Conservation (phyloP, 768 basidiomycete genomes). For the Pluteus cervinus region DNA sequence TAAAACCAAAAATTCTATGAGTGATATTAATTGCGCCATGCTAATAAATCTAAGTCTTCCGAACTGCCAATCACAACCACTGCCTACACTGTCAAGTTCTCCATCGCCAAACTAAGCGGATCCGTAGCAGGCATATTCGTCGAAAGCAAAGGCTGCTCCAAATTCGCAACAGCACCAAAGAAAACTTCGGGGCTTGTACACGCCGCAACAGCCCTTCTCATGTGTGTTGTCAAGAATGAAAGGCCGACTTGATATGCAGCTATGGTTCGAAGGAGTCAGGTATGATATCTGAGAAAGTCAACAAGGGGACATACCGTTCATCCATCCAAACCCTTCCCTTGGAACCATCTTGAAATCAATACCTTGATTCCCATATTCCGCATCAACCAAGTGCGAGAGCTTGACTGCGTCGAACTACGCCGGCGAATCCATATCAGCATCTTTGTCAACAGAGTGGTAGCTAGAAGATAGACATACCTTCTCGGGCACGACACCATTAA, state of each 20-base stretch:
- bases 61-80: too few relatives aligned
- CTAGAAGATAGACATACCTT: slow-evolving; percentile 48
- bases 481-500: slow-evolving; percentile 97
- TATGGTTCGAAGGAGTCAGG: slow-evolving; percentile 21
- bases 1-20: too few relatives aligned
- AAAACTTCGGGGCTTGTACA: slow-evolving; percentile 92
- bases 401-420: slow-evolving; percentile 96
- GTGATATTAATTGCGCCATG: too few relatives aligned
- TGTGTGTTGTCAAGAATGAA: slow-evolving; percentile 86
- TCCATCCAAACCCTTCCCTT: slow-evolving; percentile 98
- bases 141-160: slow-evolving; percentile 1
- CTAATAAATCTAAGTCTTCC: too few relatives aligned
- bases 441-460: not conserved
- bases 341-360: slow-evolving; percentile 98
- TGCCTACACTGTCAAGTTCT: slow-evolving; percentile 40
- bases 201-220: slow-evolving; percentile 92
- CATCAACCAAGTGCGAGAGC: slow-evolving; percentile 92
- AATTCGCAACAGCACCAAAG: slow-evolving; percentile 68
- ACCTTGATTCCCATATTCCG: slow-evolving; percentile 95
- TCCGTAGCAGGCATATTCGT: slow-evolving; percentile 33
- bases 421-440: slow-evolving; percentile 4
- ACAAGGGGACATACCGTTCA: slow-evolving; percentile 68
- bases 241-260: slow-evolving; percentile 97
- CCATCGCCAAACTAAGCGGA: slow-evolving; percentile 61
- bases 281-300: slow-evolving; percentile 3